phyloP scores from a whole-genome alignment of 306 rosid species.

The Sicyos baderoa region DNA sequence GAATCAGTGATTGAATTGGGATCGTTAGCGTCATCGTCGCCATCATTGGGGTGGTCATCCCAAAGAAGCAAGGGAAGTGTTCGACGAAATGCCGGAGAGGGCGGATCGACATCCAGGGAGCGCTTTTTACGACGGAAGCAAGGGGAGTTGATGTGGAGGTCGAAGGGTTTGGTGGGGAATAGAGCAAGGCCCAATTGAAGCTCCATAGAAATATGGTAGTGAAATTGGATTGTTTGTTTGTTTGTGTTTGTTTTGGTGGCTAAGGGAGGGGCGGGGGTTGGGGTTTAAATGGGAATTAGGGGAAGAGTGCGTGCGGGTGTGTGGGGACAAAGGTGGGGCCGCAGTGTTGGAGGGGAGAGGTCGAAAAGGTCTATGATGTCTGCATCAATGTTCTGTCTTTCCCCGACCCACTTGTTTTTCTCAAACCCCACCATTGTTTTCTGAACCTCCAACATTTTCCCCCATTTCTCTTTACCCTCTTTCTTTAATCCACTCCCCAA shows the following conservation, averaged over 20 bases:
- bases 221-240: background rate
- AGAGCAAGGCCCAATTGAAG: constrained; percentile 72
- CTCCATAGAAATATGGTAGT: constrained; percentile 34
- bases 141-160: constrained; percentile 21
- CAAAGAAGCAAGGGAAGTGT: constrained; percentile 58
- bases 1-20: constrained; percentile 12
- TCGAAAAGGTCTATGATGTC: constrained; percentile 35
- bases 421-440: constrained; percentile 18
- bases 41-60: constrained; percentile 34
- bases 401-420: constrained; percentile 35
- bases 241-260: background rate
- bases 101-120: constrained; percentile 4
- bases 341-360: constrained; percentile 38
- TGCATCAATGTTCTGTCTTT: constrained; percentile 42
- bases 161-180: constrained; percentile 27
- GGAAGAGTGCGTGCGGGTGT: constrained; percentile 8
- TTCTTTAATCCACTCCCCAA: background rate
- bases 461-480: background rate
- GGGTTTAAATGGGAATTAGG: background rate
- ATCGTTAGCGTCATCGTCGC: constrained; percentile 25
- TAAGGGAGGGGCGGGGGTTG: no score
- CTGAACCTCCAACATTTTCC: constrained; percentile 17
- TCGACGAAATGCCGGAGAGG: constrained; percentile 23
- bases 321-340: constrained; percentile 30
- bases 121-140: constrained; percentile 30